A percentile compares a stretch with the other conserved stretches of the same genome.
Evolutionary conservation across 352 stramenopile species (phyloP).

Genomic region (Pilasporangium apinafurcum): DNA sequence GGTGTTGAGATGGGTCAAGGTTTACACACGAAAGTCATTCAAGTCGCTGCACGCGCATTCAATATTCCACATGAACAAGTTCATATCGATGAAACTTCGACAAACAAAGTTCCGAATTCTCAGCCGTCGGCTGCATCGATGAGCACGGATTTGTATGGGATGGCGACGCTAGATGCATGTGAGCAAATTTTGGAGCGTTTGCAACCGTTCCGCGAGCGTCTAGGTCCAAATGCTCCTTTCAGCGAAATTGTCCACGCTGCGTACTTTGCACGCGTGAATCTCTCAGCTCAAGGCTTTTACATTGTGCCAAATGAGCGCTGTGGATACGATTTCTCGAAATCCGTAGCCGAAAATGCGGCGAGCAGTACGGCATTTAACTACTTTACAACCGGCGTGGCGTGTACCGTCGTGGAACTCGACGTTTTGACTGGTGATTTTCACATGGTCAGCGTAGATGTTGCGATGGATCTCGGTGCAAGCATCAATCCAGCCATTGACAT

Average conservation of each 20-base stretch:
- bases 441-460: conserved; percentile 75
- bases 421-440: conserved; percentile 92
- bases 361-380: conserved; percentile 93
- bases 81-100: conserved; percentile 93
- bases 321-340: conserved; percentile 90
- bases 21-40: conserved; percentile 94
- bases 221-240: conserved; percentile 74
- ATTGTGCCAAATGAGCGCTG: conserved; percentile 88
- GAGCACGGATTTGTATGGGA: conserved; percentile 96
- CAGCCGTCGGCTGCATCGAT: conserved; percentile 93
- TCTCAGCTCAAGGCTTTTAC: conserved; percentile 96
- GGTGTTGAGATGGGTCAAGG: conserved; percentile 98
- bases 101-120: conserved; percentile 93
- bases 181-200: conserved; percentile 92
- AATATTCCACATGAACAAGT: conserved; percentile 89
- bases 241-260: conserved; percentile 80
- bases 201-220: conserved; percentile 70
- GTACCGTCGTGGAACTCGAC: conserved; percentile 93
- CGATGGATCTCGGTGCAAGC: conserved; percentile 91
- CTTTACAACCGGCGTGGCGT: conserved; percentile 93
- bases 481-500: conserved; percentile 98
- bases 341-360: conserved; percentile 85
- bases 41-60: conserved; percentile 88
- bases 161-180: conserved; percentile 95
- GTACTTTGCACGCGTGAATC: conserved; percentile 91